Evolutionary conservation across 2,329 filamentous ascomycete species (phyloP).

Genomic region (Emergomyces pasteurianus): DNA sequence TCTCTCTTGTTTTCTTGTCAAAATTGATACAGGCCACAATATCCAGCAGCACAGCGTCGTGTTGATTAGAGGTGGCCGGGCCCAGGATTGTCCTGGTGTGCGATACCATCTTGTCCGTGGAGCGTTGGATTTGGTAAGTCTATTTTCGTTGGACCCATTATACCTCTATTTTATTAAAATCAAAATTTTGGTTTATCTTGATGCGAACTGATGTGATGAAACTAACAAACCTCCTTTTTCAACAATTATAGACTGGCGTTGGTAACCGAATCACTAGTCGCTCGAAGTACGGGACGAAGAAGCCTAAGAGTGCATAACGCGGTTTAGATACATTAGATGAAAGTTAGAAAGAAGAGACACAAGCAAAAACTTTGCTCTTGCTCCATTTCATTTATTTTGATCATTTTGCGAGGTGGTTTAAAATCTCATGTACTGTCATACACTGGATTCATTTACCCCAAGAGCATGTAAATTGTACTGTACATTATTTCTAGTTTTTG

Average conservation of each 20-base stretch:
- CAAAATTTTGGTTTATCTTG: too few relatives aligned
- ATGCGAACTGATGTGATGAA: slow-evolving; percentile 60
- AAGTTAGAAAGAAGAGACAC: neutral
- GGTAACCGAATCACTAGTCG: slow-evolving; percentile 69
- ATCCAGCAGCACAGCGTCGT: slow-evolving; percentile 98
- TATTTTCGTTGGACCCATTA: slow-evolving; percentile 2
- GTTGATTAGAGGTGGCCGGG: slow-evolving; percentile 80
- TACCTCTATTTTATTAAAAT: slow-evolving; percentile 14
- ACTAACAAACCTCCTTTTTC: slow-evolving; percentile 15
- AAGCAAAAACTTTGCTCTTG: neutral
- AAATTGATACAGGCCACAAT: slow-evolving; percentile 57
- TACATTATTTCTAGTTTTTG: neutral
- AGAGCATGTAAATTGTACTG: neutral
- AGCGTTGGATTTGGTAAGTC: slow-evolving; percentile 77
- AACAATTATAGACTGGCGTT: slow-evolving; percentile 65
- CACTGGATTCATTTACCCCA: neutral
- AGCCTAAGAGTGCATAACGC: slow-evolving; percentile 66
- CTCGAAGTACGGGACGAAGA: slow-evolving; percentile 98
- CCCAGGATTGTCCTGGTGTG: slow-evolving; percentile 97
- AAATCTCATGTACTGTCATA: neutral
- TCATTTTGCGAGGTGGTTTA: neutral
- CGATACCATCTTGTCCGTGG: slow-evolving; percentile 88
- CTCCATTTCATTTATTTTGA: neutral
- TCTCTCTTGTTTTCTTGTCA: neutral
- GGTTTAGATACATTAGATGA: neutral